phyloP scores from a whole-genome alignment of 345 rosid genomes.

The Hirschfeldia incana region DNA sequence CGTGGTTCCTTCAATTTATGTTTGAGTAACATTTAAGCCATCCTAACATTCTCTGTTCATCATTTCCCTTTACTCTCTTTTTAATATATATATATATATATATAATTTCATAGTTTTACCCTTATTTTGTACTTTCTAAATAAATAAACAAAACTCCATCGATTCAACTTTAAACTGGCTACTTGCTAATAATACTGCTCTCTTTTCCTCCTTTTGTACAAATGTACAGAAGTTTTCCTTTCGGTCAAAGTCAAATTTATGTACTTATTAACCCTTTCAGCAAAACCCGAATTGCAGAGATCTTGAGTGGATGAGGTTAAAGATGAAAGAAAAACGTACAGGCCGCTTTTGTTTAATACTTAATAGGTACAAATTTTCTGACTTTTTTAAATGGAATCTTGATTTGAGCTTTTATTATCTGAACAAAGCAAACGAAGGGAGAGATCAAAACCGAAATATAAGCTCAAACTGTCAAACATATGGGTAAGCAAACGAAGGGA shows the following conservation, averaged over 20 bases:
- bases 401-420: background rate
- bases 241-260: conserved; percentile 47
- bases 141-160: background rate
- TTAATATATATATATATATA: background rate
- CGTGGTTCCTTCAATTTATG: conserved; percentile 42
- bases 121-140: conserved; percentile 16
- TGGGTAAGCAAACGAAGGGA: background rate
- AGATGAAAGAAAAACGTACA: conserved; percentile 10
- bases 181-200: conserved; percentile 34
- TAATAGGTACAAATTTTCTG: conserved; percentile 4
- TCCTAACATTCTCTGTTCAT: conserved; percentile 57
- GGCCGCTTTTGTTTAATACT: background rate
- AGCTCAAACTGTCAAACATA: background rate
- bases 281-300: conserved; percentile 2
- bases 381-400: background rate
- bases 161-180: conserved; percentile 27
- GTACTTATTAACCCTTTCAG: conserved; percentile 17
- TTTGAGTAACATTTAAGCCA: conserved; percentile 61
- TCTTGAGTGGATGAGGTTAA: conserved; percentile 9
- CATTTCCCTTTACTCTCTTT: conserved; percentile 26
- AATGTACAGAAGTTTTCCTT: conserved; percentile 37
- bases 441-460: background rate
- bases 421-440: background rate
- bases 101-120: background rate
- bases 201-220: conserved; percentile 23